These are phyloP conservation scores for Heimioporus sp. DNA, from an alignment of 768 basidiomycete species.

Conservation along the genomic window DNA sequence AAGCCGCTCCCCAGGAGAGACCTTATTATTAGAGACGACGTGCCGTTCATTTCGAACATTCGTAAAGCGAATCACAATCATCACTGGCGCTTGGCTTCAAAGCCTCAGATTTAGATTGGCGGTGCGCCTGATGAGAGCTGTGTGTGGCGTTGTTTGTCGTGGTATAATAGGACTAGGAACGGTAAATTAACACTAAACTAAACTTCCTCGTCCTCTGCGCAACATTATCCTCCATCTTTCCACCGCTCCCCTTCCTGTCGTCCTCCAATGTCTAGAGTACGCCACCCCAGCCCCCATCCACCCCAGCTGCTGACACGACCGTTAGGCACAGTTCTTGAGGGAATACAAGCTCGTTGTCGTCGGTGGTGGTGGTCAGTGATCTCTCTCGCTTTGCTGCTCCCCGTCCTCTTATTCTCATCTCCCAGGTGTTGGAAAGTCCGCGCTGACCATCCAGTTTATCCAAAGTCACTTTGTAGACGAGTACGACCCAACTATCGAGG, in stretches of 20 bases:
- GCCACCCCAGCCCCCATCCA: neutral
- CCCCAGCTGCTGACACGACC: neutral
- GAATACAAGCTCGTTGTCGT: conserved; percentile 99
- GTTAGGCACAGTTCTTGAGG: conserved; percentile 82
- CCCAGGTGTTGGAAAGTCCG: conserved; percentile 69
- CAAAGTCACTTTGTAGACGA: conserved; percentile 93
- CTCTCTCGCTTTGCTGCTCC: conserved; percentile 28
- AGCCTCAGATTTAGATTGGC: too few species aligned
- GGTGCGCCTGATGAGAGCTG: neutral
- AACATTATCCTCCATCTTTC: conserved; percentile 12
- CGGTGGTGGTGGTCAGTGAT: conserved; percentile 84
- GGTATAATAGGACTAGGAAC: conserved; percentile 13
- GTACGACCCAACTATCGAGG: conserved; percentile 95
- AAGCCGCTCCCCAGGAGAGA: too few species aligned
- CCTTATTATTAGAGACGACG: too few species aligned
- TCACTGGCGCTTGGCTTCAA: too few species aligned
- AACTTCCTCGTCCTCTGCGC: conserved; percentile 1
- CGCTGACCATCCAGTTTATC: conserved; percentile 97
- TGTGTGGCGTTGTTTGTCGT: conserved; percentile 23
- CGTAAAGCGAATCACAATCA: too few species aligned
- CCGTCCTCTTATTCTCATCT: neutral
- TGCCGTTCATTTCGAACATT: too few species aligned
- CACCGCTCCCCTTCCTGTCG: conserved; percentile 1
- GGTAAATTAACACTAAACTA: neutral
- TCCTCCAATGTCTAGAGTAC: conserved; percentile 31